These are phyloP conservation scores for Thuidium tamariscinum DNA, from an alignment of 225 moss, liverwort and hornwort genomes.

Conservation along the genomic window DNA sequence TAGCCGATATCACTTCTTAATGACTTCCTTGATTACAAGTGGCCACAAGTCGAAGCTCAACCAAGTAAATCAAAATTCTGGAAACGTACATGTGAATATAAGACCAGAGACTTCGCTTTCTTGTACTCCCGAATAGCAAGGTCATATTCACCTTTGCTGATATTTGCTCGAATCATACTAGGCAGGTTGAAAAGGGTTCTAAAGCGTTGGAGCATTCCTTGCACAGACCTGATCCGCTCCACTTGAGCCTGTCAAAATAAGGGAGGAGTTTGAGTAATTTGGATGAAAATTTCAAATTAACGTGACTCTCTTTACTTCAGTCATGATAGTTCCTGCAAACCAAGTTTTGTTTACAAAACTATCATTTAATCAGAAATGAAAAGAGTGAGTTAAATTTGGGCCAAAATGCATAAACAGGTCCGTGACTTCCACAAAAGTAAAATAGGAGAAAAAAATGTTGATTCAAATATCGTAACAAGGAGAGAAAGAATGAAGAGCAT, in stretches of 20 bases:
- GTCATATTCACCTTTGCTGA: slow-evolving; percentile 92
- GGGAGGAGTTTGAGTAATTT: neutral
- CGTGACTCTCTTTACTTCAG: neutral
- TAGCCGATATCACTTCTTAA: neutral
- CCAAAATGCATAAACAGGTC: neutral
- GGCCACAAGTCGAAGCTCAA: neutral
- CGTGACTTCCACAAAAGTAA: neutral
- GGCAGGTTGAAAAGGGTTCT: slow-evolving; percentile 93
- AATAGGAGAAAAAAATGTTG: neutral
- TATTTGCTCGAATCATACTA: slow-evolving; percentile 83
- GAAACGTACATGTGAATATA: slow-evolving; percentile 73
- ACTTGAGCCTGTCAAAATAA: slow-evolving; percentile 68
- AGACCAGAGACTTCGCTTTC: slow-evolving; percentile 88
- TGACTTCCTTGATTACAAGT: neutral
- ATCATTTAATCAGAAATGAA: neutral
- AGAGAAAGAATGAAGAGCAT: neutral
- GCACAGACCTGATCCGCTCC: slow-evolving; percentile 93
- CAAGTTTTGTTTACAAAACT: neutral
- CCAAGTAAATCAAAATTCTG: neutral
- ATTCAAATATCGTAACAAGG: neutral
- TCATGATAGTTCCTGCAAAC: neutral
- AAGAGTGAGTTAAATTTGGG: neutral
- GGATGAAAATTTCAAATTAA: neutral
- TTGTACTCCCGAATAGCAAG: slow-evolving; percentile 96
- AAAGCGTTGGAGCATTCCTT: slow-evolving; percentile 99